Evolutionary conservation across 2,329 filamentous ascomycete species (phyloP), one percentile per base, ranked within the genome.

Genomic region (Nemania serpens): DNA sequence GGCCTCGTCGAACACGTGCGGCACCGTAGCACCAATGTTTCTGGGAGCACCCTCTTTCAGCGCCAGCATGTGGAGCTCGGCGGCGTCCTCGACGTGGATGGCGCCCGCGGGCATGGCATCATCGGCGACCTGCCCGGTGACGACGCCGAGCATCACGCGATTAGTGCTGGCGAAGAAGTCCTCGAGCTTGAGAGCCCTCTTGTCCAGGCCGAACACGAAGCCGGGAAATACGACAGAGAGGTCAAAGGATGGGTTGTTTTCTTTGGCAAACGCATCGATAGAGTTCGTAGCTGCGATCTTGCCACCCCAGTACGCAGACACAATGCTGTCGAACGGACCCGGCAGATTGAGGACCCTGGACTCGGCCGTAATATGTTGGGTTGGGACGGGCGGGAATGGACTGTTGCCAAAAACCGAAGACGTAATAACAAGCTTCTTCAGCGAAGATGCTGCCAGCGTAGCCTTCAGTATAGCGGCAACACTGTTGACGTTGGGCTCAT

Each of bases 1-100:
- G 2, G 55, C 62, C n/a, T 65, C 62, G 12, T 65, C 54, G 22
- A 65, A 65, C 4, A 55, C 46, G 34, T 64, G 49, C 25, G 56
- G 55, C 34, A 52, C 37, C 4, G 50, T 29, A 2, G 45, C 20
- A 15, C 60, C 60, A 10, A 62, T 51, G 46, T 59, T 62, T 25
- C 13, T 37, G 11, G 60, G 50, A 3, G 56, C 60, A 17, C 42
- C 60, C 3, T 51, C 45, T n/a, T 45, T 10, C 18, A 62, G 22
- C 5, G 55, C 60, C 36, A 53, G 20, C 20, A 62, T 37, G 56
- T 55, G 52, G 5, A 62, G n/a, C 43, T 46, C 55, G 13, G 60
- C 60, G 3, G 46, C 20, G 46, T 62, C 60, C 18, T 20, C 25
- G 33, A 62, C 47, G 56, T 62, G 51, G 5, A 52, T 42, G 11